These are phyloP conservation scores for Saksenaea oblongispora DNA, from an alignment of 371 early-diverging fungal genomes.

Conservation along the genomic window DNA sequence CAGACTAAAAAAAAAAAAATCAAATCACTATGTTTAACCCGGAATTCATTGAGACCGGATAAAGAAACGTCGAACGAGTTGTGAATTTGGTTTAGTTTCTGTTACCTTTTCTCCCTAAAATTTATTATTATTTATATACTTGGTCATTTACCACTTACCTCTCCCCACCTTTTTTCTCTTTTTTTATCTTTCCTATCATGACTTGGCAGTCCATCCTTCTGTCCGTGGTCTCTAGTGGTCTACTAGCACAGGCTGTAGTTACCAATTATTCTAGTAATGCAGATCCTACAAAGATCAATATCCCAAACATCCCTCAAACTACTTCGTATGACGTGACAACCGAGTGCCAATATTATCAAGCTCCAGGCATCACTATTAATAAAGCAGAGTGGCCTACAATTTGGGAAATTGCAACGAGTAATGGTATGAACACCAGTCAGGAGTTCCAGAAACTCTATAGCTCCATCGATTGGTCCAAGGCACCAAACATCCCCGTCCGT, in stretches of 20 bases:
- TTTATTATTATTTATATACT: conserved; percentile 1
- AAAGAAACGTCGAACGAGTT: conserved; percentile 5
- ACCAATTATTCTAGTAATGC: conserved; percentile 25
- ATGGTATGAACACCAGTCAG: conserved; percentile 37
- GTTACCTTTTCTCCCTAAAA: not conserved
- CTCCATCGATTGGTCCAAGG: conserved; percentile 43
- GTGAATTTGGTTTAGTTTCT: conserved; percentile 1
- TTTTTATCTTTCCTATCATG: not conserved
- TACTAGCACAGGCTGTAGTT: conserved; percentile 16
- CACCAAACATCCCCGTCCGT: conserved; percentile 32
- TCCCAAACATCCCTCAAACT: conserved; percentile 40
- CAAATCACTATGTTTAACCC: conserved; percentile 2
- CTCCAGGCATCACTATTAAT: conserved; percentile 12
- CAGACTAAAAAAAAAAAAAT: not conserved
- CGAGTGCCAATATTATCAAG: conserved; percentile 36
- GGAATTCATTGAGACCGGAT: conserved; percentile 3
- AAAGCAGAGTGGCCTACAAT: conserved; percentile 35
- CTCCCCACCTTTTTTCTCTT: not conserved
- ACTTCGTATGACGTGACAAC: conserved; percentile 27
- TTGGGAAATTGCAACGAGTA: conserved; percentile 41
- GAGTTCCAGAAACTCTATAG: conserved; percentile 39
- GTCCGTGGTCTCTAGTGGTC: conserved; percentile 14
- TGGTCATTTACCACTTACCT: not conserved
- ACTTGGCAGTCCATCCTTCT: not conserved
- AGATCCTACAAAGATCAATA: conserved; percentile 32